phyloP scores from a whole-genome alignment of 768 basidiomycete species.

The Naganishia onofrii region DNA sequence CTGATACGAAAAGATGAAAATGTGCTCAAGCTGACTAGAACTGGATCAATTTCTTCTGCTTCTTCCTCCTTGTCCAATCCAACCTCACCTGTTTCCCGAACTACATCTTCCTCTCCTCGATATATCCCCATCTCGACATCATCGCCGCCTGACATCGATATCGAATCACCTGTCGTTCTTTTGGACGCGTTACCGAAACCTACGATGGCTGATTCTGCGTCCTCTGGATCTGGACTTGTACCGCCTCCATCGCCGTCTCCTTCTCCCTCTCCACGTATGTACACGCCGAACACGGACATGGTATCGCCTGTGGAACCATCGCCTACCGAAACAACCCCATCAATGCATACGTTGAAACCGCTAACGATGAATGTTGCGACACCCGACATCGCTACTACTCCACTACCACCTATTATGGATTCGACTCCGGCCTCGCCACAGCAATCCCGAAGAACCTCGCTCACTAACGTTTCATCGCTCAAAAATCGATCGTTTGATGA shows the following conservation, averaged over 20 bases:
- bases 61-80: background rate
- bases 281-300: background rate
- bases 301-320: constrained; percentile 7
- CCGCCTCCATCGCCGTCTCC: constrained; percentile 11
- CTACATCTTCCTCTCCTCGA: background rate
- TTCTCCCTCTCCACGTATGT: background rate
- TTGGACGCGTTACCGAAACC: background rate
- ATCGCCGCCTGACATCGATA: background rate
- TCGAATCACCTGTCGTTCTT: background rate
- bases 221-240: constrained; percentile 14
- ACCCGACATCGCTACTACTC: background rate
- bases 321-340: background rate
- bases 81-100: background rate
- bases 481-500: constrained; percentile 52
- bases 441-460: constrained; percentile 19
- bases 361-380: background rate
- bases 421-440: background rate
- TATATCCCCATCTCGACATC: background rate
- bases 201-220: background rate
- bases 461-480: constrained; percentile 20
- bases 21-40: constrained; percentile 19
- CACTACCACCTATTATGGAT: background rate
- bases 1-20: constrained; percentile 19
- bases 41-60: constrained; percentile 14
- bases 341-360: background rate